Conservation (phyloP, 371 early-diverging fungal genomes). For the Entomophthora muscae region DNA sequence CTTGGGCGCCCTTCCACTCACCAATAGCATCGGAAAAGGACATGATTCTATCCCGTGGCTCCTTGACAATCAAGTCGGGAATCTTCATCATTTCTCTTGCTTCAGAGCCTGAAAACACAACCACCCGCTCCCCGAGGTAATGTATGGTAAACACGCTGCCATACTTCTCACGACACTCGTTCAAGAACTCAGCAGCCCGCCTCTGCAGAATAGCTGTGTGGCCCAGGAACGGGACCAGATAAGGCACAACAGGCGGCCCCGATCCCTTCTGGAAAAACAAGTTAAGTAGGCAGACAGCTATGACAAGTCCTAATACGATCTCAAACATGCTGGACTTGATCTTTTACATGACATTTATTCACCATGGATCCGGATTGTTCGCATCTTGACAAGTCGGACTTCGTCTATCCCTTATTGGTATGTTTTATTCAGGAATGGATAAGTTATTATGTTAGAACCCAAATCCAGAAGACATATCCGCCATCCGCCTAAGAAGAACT, state of each 20-base stretch:
- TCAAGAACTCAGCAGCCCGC: not conserved
- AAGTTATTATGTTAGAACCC: no score
- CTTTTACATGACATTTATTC: no score
- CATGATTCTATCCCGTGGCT: not conserved
- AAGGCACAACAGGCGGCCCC: constrained; percentile 10
- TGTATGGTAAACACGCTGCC: constrained; percentile 5
- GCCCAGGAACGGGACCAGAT: constrained; percentile 7
- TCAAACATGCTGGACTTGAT: not conserved
- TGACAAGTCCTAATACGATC: not conserved
- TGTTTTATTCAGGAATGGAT: no score
- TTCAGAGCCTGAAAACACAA: not conserved
- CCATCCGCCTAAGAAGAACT: no score
- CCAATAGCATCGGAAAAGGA: not conserved
- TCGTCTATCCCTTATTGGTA: no score
- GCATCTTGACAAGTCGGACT: no score
- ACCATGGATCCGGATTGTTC: no score
- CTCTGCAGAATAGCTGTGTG: not conserved
- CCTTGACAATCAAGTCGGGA: not conserved
- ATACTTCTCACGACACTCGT: constrained; percentile 5
- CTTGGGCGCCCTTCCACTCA: not conserved
- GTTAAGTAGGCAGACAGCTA: not conserved
- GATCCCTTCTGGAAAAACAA: not conserved
- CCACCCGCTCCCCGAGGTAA: not conserved
- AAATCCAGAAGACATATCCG: no score
- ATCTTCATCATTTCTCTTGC: not conserved